Base-by-base conservation (phyloP, 2,329 filamentous ascomycete genomes). In the Cercospora janseana region DNA sequence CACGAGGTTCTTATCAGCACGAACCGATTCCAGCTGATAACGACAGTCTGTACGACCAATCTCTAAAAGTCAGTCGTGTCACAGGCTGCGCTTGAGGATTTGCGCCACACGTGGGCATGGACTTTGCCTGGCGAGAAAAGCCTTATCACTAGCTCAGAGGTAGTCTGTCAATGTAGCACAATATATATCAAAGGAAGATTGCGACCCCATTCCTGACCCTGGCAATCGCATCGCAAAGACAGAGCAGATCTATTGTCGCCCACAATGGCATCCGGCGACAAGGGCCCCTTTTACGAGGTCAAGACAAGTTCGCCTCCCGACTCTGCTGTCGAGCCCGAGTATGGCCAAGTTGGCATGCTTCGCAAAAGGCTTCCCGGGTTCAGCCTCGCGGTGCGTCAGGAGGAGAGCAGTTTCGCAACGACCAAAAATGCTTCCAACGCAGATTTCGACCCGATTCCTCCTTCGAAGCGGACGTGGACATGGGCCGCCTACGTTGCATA, bases 391-490 rank as follows among this genome's bases (percentile, higher is more conserved):
- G 67, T 70, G 10, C 57, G 59, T 37, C 66, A 69, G 54, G 67
- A 69, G 41, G 56, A 61, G 35, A 68, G 64, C 60, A 66, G 60
- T 51, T 69, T 70, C 46, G 67, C 67, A 13, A 55, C 51, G 1
- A 64, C 67, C 7, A 57, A 61, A 20, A 62, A 54, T 52, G 63
- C 66, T 4, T 69, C 66, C 50, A 70, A 70, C 55, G 66, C 66
- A 41, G 67, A 70, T 43, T 68, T 69, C 52, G 67, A 70, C 32
- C 67, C 67, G 3, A 67, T 70, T 28, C 67, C 67, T 31, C 66
- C 66, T 6, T 68, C 66, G 7, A 69, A 68, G 58, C 63, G 67
- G 21, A 69, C 66, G 34, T 70, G 67, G 67, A 62, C 56, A 21
- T 62, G 61, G 54, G 61, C 59, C 27, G 63, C 66, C 0, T 69